Base-by-base conservation (phyloP, 177 flowering plant genomes). In the Tripterygium wilfordii region DNA sequence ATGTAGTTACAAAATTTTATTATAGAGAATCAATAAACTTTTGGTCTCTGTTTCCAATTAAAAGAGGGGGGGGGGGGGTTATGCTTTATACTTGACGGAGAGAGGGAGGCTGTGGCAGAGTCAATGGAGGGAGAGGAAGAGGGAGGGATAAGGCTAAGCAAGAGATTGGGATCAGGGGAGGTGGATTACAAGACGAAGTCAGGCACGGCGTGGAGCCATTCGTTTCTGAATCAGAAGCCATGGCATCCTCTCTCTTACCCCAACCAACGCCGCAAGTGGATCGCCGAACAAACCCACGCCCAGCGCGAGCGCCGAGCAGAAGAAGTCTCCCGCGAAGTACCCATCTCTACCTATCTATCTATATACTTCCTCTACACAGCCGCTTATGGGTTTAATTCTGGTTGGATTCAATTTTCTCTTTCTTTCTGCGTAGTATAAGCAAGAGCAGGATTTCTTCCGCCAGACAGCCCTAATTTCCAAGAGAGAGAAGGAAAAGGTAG, bases 161-260 rank as follows among this genome's bases (percentile, higher is more conserved):
- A 75, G 76, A 53, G 81, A 32, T 64, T 78, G 1, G 80, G 78
- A 0, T 61, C 46, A 2, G 83, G 76, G 0, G 95, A 88, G 43
- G 96, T 88, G 1, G 95, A 85, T 48, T 79, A 77, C 83, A 88
- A 78, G 64, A 75, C 75, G 9, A 89, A 82, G 54, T 42, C 96
- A 0, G 99, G 97, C 2, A 89, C 99, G 0, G 97, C 99, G 0
- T 94, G 97, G 99, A 86, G 96, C 61, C 99, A 92, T 57, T 59
- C 69, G 9, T 92, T 51, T 58, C 83, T 92, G 17, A 92, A 92
- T 58, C 99, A 92, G 74, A 92, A 92, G 69, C 99, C 99, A 12
- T 92, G 99, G 99, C 99, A 92, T 49, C 99, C 99, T 30, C 86
- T 94, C 57, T 94, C 99, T 9, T 94, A 94, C 41, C 99, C 97